Base-by-base conservation (phyloP, 768 basidiomycete genomes). In the Suillus weaverae region DNA sequence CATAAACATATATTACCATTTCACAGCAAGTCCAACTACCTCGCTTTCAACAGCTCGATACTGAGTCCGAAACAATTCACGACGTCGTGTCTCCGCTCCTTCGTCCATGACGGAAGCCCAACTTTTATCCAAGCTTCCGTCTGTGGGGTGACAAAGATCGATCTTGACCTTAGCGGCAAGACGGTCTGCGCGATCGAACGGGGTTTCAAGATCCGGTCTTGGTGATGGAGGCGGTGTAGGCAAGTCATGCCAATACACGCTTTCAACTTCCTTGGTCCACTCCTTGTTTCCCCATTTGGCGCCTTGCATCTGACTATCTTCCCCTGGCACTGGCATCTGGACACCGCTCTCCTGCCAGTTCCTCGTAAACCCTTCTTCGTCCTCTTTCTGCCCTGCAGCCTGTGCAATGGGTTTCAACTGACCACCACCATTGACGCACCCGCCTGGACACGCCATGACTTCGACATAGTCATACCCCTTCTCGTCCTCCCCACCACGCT, bases 381-480 rank as follows among this genome's bases (percentile, higher is more conserved):
- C 84, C 57, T 63, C 60, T 63, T 53, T 65, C 36, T 61, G 62
- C 50, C 16, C 60, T 9, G 41, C 54, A 43, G 43, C 55, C 39
- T 41, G 57, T 30, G 39, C 57, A 41, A 59, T 59, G 26, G 57
- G 41, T 41, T 59, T 33, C 35, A 59, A 76, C 80, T 99, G 97
- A 6, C 97, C 97, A 26, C 97, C 97, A 9, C 97, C 97, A 74
- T 98, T 98, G 48, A 97, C 94, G 75, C 97, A 99, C 20, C 97
- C 97, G 0, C 91, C 89, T 0, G 97, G 97, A 80, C 97, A 99
- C 39, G 97, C 97, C 97, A 99, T 99, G 67, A 99, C 95, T 73
- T 97, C 95, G 46, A 97, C 89, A 75, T 95, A 97, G 78, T 97
- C 94, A 74, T 94, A 94, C 50, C 82, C 80, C 60, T 76, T 78